Evolutionary conservation across 768 basidiomycete species (phyloP).

Genomic region (Scleroderma bovista): DNA sequence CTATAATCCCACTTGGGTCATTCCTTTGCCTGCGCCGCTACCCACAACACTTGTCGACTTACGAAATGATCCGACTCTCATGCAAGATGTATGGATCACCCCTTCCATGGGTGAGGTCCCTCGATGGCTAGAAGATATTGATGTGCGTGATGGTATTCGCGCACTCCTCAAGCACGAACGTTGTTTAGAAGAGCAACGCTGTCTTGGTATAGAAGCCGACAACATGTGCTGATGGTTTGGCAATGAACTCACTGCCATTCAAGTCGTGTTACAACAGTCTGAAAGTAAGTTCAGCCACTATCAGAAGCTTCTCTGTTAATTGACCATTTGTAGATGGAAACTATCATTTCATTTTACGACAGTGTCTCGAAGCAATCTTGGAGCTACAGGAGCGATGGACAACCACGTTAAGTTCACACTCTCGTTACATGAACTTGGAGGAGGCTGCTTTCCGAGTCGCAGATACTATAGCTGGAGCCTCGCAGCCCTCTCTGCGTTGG

Average conservation of each 20-base stretch:
- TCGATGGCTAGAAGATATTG: constrained; percentile 30
- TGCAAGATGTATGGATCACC: constrained; percentile 36
- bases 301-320: too few relatives aligned
- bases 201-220: constrained; percentile 24
- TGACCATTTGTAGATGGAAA: too few relatives aligned
- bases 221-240: constrained; percentile 34
- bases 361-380: too few relatives aligned
- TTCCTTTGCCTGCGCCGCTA: constrained; percentile 31
- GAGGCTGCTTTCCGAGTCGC: too few relatives aligned
- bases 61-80: constrained; percentile 13
- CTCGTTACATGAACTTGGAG: too few relatives aligned
- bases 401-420: too few relatives aligned
- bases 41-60: constrained; percentile 24
- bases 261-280: not conserved
- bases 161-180: constrained; percentile 22
- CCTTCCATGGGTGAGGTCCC: constrained; percentile 10
- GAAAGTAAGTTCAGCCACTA: too few relatives aligned
- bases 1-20: constrained; percentile 13
- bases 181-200: constrained; percentile 26
- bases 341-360: too few relatives aligned
- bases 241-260: constrained; percentile 21
- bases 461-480: too few relatives aligned
- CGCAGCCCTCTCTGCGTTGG: too few relatives aligned
- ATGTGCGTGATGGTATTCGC: constrained; percentile 27
- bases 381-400: too few relatives aligned